These are phyloP conservation scores for Rhynchospora tenuis DNA, from an alignment of 176 grass and related monocot genomes.

Conservation along the genomic window DNA sequence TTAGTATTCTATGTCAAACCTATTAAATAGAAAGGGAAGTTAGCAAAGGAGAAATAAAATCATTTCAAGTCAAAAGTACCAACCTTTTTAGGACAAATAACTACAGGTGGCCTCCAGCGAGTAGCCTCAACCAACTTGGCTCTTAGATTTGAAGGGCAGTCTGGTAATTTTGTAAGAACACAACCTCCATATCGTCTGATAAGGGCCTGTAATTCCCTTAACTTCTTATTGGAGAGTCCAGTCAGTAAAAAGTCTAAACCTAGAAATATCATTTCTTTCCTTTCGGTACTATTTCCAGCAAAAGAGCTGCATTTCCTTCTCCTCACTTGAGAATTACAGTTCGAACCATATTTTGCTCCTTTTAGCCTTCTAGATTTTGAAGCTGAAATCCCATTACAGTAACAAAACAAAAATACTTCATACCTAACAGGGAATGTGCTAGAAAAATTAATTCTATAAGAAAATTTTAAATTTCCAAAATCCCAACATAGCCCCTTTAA, in stretches of 20 bases:
- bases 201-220: slow-evolving; percentile 56
- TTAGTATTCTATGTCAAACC: not conserved
- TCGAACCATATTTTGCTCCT: not conserved
- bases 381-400: slow-evolving; percentile 5
- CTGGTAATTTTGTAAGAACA: slow-evolving; percentile 68
- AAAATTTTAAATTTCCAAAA: not conserved
- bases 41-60: not conserved
- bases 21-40: not conserved
- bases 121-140: slow-evolving; percentile 27
- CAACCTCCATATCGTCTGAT: slow-evolving; percentile 56
- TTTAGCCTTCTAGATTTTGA: slow-evolving; percentile 16
- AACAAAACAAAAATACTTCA: not conserved
- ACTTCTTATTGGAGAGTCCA: slow-evolving; percentile 66
- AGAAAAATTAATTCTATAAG: not conserved
- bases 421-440: not conserved
- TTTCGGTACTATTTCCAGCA: slow-evolving; percentile 3
- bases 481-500: not conserved
- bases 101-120: slow-evolving; percentile 54
- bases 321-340: slow-evolving; percentile 7
- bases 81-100: slow-evolving; percentile 88
- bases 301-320: slow-evolving; percentile 22
- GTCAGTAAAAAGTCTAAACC: slow-evolving; percentile 82
- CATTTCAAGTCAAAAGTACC: not conserved
- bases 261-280: slow-evolving; percentile 58
- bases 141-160: slow-evolving; percentile 46